Evolutionary conservation across 768 basidiomycete genomes (phyloP), one percentile per base, ranked within the genome.

Genomic region (Coprinopsis cinerea): DNA sequence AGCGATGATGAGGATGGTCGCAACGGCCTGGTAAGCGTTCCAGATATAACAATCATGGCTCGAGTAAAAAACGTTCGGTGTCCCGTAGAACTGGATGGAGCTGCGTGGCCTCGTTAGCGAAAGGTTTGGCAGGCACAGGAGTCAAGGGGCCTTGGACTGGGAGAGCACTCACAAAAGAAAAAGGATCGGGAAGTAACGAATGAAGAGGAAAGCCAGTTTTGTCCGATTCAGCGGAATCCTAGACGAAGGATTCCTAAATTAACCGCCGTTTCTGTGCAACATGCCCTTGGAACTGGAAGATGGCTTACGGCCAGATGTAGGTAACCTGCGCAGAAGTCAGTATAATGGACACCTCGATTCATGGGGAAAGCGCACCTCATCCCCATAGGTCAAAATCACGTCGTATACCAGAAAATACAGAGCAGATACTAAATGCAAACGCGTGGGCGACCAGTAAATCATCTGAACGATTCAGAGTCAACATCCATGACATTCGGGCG

Each of bases 1-100:
- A 2, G 53, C 52, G 15, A 70, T 58, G 23, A 72, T 56, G 1
- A 55, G 37, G 6, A 63, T 50, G 13, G 65, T 58, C 7, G 65
- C 65, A 6, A 65, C 59, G 15, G 64, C 71, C 59, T 72, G 71
- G 47, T 67, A 73, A n/a, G 71, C 59, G 53, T 72, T 64, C 72
- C 71, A 75, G 46, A 72, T 67, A 56, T 64, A 75, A 55, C 73
- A 75, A 34, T 64, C 70, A 48, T 68, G 67, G 5, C 51, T 47
- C 1, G 71, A 67, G 52, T 72, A 73, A 34, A 65, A 59, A 30
- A 72, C 65, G 2, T 49, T 54, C 2, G 69, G 64, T 13, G 69
- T 62, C 20, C 66, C 68, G 36, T 70, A 62, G 44, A 67, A 55
- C 30, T 30, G 43, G 20, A 20, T 68, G 56, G 36, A 66, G 64